A percentile compares a stretch with the other conserved stretches of the same genome.
Evolutionary conservation across 805 yeast genomes (phyloP).

Genomic region (Myxozyma kluyveri): DNA sequence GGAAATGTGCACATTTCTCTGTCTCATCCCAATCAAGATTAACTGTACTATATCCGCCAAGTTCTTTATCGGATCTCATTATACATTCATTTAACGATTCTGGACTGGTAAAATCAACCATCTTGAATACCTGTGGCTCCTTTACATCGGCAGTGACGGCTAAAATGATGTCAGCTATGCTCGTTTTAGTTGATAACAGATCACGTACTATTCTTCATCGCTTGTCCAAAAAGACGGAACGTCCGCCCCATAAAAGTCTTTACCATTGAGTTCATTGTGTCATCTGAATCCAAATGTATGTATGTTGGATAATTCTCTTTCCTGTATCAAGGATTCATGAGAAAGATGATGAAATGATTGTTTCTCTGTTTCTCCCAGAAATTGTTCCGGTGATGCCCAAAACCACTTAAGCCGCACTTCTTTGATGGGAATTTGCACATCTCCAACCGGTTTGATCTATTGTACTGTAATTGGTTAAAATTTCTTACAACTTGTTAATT

Average conservation of each 20-base stretch:
- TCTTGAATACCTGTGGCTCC: slow-evolving; percentile 39
- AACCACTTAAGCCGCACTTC: too few relatives aligned
- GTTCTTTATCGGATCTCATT: slow-evolving; percentile 66
- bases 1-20: slow-evolving; percentile 57
- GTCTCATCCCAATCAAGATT: slow-evolving; percentile 46
- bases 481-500: too few relatives aligned
- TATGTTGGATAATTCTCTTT: too few relatives aligned
- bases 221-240: background rate
- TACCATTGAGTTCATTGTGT: background rate
- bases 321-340: too few relatives aligned
- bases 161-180: background rate
- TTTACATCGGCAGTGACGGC: slow-evolving; percentile 7
- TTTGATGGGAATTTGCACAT: too few relatives aligned
- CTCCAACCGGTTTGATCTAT: too few relatives aligned
- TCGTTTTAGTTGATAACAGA: background rate
- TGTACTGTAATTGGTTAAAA: too few relatives aligned
- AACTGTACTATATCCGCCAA: slow-evolving; percentile 76
- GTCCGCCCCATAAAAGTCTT: background rate
- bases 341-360: too few relatives aligned
- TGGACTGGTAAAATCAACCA: slow-evolving; percentile 59
- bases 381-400: too few relatives aligned
- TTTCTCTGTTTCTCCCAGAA: too few relatives aligned
- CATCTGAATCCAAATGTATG: too few relatives aligned
- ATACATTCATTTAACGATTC: slow-evolving; percentile 51
- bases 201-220: background rate